Evolutionary conservation across 768 basidiomycete species (phyloP).

Genomic region (Asterophora lycoperdoides): DNA sequence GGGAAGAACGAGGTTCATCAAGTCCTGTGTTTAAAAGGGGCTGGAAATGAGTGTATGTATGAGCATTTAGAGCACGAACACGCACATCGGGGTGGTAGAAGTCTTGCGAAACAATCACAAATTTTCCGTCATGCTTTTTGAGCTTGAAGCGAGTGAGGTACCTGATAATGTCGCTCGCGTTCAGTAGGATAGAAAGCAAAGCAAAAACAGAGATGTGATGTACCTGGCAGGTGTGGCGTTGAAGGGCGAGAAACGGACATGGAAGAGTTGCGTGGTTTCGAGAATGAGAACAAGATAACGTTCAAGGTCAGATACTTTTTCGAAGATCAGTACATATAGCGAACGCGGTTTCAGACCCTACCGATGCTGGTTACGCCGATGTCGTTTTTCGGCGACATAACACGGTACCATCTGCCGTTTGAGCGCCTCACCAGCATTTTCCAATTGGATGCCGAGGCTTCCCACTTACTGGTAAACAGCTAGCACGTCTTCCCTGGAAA

Average conservation of each 20-base stretch:
- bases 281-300: constrained; percentile 38
- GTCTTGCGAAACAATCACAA: constrained; percentile 52
- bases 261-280: constrained; percentile 54
- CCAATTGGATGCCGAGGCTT: not conserved
- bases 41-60: constrained; percentile 5
- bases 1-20: constrained; percentile 19
- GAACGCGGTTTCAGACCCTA: constrained; percentile 21
- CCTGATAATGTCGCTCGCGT: constrained; percentile 21
- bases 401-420: constrained; percentile 53
- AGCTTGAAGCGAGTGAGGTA: constrained; percentile 50
- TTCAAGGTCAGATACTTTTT: constrained; percentile 47
- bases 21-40: constrained; percentile 15
- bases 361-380: constrained; percentile 40
- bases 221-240: constrained; percentile 44
- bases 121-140: constrained; percentile 34
- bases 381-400: constrained; percentile 50
- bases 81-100: constrained; percentile 28
- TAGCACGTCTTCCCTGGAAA: constrained; percentile 51
- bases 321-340: not conserved
- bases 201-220: constrained; percentile 7
- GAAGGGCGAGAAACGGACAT: constrained; percentile 44
- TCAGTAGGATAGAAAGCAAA: not conserved
- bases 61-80: not conserved
- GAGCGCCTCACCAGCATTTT: too few species aligned
- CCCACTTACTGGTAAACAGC: constrained; percentile 51